Evolutionary conservation across 2,329 filamentous ascomycete species (phyloP).

Genomic region (Aspergillus calidoustus): DNA sequence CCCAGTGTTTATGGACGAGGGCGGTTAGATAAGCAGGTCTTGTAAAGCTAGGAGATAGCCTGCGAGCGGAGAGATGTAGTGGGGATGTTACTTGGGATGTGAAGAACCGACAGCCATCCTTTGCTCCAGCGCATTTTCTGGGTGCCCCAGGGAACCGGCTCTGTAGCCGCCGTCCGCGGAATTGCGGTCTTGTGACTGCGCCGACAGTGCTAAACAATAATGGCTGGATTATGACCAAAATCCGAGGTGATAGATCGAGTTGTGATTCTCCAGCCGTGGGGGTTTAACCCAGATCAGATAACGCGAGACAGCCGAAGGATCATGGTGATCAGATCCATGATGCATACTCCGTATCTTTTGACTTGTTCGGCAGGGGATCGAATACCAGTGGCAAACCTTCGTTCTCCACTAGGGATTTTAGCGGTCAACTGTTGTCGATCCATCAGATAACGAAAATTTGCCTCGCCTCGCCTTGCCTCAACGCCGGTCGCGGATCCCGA

Average conservation of each 20-base stretch:
- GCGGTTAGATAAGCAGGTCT: too few species aligned
- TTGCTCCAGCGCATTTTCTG: neutral
- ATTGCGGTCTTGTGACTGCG: neutral
- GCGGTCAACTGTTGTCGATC: too few species aligned
- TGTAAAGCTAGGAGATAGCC: too few species aligned
- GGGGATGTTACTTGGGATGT: too few species aligned
- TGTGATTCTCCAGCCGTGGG: neutral
- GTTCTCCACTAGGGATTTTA: too few species aligned
- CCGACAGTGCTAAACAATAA: neutral
- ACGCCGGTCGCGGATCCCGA: slow-evolving; percentile 23
- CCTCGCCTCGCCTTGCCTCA: slow-evolving; percentile 13
- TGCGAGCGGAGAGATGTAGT: too few species aligned
- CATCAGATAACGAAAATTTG: slow-evolving; percentile 40
- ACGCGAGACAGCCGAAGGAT: neutral
- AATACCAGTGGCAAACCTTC: too few species aligned
- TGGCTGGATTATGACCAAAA: neutral
- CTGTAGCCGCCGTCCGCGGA: neutral
- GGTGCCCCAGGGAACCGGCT: neutral
- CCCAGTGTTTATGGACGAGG: too few species aligned
- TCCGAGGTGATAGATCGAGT: neutral
- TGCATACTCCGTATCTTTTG: too few species aligned
- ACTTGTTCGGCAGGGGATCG: too few species aligned
- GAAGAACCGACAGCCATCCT: neutral
- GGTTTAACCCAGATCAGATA: neutral
- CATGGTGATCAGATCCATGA: neutral